These are phyloP conservation scores for Thermomyces lanuginosus DNA, from an alignment of 2,329 filamentous ascomycete genomes.

Conservation along the genomic window DNA sequence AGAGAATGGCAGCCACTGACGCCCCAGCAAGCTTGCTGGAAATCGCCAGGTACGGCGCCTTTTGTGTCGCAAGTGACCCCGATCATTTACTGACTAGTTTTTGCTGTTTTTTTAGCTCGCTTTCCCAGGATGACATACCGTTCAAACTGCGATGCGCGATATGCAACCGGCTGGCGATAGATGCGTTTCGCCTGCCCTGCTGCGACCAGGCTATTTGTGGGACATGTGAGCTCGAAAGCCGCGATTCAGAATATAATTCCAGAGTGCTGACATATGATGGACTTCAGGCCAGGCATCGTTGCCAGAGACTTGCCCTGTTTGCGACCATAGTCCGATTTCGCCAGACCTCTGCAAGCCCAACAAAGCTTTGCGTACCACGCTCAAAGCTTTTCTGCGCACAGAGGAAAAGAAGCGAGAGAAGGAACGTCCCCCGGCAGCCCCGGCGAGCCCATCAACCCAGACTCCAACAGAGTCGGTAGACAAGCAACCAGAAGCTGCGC, in stretches of 20 bases:
- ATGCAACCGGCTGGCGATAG: constrained; percentile 78
- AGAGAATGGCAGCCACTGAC: constrained; percentile 24
- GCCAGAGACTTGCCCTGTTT: constrained; percentile 71
- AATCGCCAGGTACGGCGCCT: constrained; percentile 23
- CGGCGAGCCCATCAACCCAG: constrained; percentile 12
- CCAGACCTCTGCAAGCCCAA: constrained; percentile 74
- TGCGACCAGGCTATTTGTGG: constrained; percentile 93
- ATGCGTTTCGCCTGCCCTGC: constrained; percentile 81
- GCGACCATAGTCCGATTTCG: constrained; percentile 78
- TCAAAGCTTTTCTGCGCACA: constrained; percentile 78
- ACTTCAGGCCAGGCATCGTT: constrained; percentile 56
- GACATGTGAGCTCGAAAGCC: constrained; percentile 46
- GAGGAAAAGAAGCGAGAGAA: constrained; percentile 78
- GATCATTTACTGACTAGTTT: neutral
- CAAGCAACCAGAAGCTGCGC: neutral
- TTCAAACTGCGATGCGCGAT: constrained; percentile 89
- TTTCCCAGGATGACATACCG: constrained; percentile 73
- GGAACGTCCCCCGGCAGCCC: constrained; percentile 28
- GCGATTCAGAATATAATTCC: neutral
- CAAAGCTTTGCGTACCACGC: constrained; percentile 79
- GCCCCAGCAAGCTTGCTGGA: constrained; percentile 27
- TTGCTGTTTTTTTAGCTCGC: constrained; percentile 37
- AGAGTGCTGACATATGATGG: neutral
- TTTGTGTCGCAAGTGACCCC: neutral
- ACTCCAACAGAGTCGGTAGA: constrained; percentile 5